These are phyloP conservation scores for Salix arbutifolia DNA, from an alignment of 345 rosid species.

Conservation along the genomic window DNA sequence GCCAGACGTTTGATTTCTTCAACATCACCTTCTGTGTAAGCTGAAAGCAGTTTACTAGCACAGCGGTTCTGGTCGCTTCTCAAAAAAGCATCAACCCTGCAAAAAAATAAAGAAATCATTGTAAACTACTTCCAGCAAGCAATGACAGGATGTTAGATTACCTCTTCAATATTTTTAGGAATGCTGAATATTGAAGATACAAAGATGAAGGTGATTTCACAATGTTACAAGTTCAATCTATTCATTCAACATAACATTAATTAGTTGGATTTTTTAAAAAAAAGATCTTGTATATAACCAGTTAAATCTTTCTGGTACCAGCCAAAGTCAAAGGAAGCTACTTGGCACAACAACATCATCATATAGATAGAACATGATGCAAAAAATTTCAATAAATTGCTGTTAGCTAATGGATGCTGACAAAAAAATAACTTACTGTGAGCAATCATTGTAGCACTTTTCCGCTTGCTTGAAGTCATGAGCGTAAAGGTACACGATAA, in stretches of 20 bases:
- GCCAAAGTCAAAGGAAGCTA: background rate
- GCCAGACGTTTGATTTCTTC: constrained; percentile 88
- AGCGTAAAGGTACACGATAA: constrained; percentile 76
- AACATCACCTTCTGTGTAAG: constrained; percentile 73
- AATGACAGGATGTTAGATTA: background rate
- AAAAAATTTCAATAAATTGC: background rate
- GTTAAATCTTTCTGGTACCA: background rate
- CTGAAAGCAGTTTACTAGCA: constrained; percentile 77
- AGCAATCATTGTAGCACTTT: constrained; percentile 91
- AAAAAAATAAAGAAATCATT: constrained; percentile 4
- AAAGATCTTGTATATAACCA: background rate
- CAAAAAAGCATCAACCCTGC: constrained; percentile 80
- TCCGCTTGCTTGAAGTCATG: constrained; percentile 88
- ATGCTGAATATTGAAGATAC: background rate
- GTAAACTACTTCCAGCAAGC: background rate
- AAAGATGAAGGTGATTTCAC: background rate
- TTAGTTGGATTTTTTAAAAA: background rate
- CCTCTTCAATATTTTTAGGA: background rate
- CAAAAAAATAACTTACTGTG: constrained; percentile 61
- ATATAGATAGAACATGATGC: background rate
- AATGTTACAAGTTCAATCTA: background rate
- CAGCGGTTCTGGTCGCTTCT: constrained; percentile 79
- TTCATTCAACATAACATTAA: background rate
- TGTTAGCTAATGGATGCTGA: background rate
- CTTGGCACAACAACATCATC: background rate